Conservation (phyloP, 176 grass and related monocot genomes). For the Oryza australiensis region DNA sequence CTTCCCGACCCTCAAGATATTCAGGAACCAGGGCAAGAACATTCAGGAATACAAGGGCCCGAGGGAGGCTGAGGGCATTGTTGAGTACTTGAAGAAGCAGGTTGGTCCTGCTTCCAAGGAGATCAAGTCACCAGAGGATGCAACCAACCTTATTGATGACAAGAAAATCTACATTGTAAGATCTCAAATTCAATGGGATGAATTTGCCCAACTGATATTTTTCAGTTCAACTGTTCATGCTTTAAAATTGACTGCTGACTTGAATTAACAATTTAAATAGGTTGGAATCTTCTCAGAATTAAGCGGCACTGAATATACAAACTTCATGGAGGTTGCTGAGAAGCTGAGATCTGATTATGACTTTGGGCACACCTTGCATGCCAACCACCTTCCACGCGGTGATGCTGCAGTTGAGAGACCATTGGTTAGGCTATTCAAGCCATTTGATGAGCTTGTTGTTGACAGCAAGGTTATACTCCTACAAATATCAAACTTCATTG, state of each 20-base stretch:
- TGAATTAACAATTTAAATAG: constrained; percentile 30
- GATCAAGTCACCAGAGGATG: constrained; percentile 76
- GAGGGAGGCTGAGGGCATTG: constrained; percentile 83
- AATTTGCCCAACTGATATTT: not conserved
- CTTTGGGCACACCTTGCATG: constrained; percentile 68
- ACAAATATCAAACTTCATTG: not conserved
- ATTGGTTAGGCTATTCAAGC: constrained; percentile 80
- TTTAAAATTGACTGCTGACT: not conserved
- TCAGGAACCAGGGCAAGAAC: constrained; percentile 72
- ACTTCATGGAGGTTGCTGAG: constrained; percentile 80
- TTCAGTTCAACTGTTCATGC: not conserved
- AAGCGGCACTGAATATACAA: constrained; percentile 68
- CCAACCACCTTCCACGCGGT: constrained; percentile 80
- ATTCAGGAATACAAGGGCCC: constrained; percentile 94
- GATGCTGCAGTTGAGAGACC: constrained; percentile 57
- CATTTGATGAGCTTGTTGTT: constrained; percentile 88
- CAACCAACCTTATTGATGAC: constrained; percentile 36
- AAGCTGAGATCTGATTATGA: constrained; percentile 81
- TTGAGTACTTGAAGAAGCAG: constrained; percentile 93
- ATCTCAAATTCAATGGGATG: not conserved
- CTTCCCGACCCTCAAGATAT: constrained; percentile 94
- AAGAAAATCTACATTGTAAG: constrained; percentile 85
- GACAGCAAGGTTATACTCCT: constrained; percentile 67
- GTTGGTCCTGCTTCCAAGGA: constrained; percentile 82
- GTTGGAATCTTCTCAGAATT: constrained; percentile 81